These are phyloP conservation scores for Bauhinia variegata DNA, from an alignment of 306 rosid species.

Conservation along the genomic window DNA sequence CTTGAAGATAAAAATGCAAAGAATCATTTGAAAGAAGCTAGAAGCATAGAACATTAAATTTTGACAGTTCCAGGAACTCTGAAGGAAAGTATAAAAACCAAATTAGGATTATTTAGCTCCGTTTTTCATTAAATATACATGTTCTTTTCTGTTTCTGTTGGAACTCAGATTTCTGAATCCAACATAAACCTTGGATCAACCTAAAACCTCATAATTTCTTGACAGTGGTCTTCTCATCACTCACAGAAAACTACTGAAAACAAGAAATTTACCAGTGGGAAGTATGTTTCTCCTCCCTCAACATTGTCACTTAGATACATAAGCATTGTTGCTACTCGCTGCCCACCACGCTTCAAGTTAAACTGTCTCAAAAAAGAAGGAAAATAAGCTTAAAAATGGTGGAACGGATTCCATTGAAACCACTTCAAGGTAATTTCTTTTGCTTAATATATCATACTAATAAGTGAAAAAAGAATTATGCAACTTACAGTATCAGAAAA, in stretches of 20 bases:
- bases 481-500: conserved; percentile 91
- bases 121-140: conserved; percentile 27
- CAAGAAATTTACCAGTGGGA: conserved; percentile 69
- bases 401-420: conserved; percentile 26
- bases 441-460: conserved; percentile 17
- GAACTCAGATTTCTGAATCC: conserved; percentile 12
- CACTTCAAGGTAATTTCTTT: conserved; percentile 29
- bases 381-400: not conserved
- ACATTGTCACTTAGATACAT: conserved; percentile 90
- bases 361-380: conserved; percentile 52
- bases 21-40: conserved; percentile 9
- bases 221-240: too few relatives aligned
- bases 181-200: conserved; percentile 23
- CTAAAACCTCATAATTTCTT: conserved; percentile 1
- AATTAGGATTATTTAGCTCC: not conserved
- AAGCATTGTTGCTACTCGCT: conserved; percentile 92
- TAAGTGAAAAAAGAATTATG: conserved; percentile 22
- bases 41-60: conserved; percentile 18
- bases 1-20: conserved; percentile 17
- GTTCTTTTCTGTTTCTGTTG: conserved; percentile 6
- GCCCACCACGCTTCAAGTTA: conserved; percentile 99
- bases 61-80: conserved; percentile 20
- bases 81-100: conserved; percentile 17
- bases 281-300: conserved; percentile 97
- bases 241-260: conserved; percentile 40